Base-by-base conservation (phyloP, 345 rosid genomes). In the Eucalyptus paniculata region DNA sequence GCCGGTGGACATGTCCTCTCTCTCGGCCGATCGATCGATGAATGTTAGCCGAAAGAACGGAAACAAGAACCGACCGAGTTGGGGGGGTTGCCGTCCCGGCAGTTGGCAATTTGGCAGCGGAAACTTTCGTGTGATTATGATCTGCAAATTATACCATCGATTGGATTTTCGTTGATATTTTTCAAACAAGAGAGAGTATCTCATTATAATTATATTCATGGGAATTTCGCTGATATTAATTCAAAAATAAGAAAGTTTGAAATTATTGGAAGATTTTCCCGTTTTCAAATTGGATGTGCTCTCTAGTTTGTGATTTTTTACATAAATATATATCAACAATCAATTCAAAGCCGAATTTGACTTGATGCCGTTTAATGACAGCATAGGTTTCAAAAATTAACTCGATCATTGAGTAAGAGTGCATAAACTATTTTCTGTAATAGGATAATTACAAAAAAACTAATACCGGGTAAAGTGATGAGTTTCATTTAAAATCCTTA, bases 1-100 rank as follows among this genome's bases (percentile, higher is more conserved):
- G 86, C 91, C 91, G 44, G 97, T 96, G 28, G 99, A 95, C 99
- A 97, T 97, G 28, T 53, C 89, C 92, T 88, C 88, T 56, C 86
- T 65, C 87, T 54, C 60, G 18, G 26, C 18, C 88, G 88, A 53
- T 24, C 60, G 60, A 94, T 88, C 69, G 83, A 21, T 51, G 83
- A 37, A 62, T 12, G 58, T 53, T 8, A 19, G 82, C 44, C 44
- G 2, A 34, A 9, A 34, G 44, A 91, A 47, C 32, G 2, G 81
- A 34, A 9, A 19, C 44, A 19, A 69, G 81, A 69, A 34, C 44
- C 81, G 44, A 34, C 81, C 83, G 42, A 12, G 83, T 23, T 10
- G 45, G 9, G 26, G 26, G 47, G 9, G 83, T 8, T 56, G 62
- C 11, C 62, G 26, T 37, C 7, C 83, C 28, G 77, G 83, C 23